Base-by-base conservation (phyloP, 2,329 filamentous ascomycete species). In the Pestalotiopsis sp. region DNA sequence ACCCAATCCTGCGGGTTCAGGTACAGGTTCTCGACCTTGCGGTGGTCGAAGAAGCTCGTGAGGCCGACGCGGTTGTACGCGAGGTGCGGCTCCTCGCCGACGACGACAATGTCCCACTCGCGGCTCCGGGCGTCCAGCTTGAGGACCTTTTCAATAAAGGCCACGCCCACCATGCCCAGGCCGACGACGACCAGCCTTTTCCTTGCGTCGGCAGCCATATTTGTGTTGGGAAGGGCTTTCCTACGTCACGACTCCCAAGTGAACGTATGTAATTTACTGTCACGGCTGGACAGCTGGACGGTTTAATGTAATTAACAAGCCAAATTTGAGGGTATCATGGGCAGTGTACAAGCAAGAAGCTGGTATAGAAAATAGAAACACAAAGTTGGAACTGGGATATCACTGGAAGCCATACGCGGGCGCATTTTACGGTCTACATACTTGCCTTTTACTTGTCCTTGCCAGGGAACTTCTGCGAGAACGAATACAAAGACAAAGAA, bases 31-130 rank as follows among this genome's bases (percentile, higher is more conserved):
- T 97, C 93, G 56, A 96, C 91, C 73, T 92, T 88, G 66, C 94
- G 88, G 80, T 97, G 93, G 73, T 93, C 90, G 78, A 97, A 97
- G 84, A 95, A 97, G 69, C 91, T 93, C 3, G 94, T 97, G 65
- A 97, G 84, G 3, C 94, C 94, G 38, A 97, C 94, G 68, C 95
- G 90, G 78, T 97, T 97, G 80, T 97, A 97, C 23, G 94, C 94
- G 66, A 97, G 83, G 82, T 97, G 92, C 23, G 92, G 84, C 78
- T 97, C 94, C 75, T 97, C 94, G 70, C 94, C 94, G 70, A 98
- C 92, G 12, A 97, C 93, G 1, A 94, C 86, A 65, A 97, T 88
- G 71, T 93, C 89, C 78, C 94, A 97, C 78, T 94, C 91, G 74
- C 91, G 85, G 71, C 89, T 82, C 75, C 92, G 90, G 1, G 90